These are phyloP conservation scores for Schizochytrium sp. DNA, from an alignment of 108 stramenopile genomes.

Conservation along the genomic window DNA sequence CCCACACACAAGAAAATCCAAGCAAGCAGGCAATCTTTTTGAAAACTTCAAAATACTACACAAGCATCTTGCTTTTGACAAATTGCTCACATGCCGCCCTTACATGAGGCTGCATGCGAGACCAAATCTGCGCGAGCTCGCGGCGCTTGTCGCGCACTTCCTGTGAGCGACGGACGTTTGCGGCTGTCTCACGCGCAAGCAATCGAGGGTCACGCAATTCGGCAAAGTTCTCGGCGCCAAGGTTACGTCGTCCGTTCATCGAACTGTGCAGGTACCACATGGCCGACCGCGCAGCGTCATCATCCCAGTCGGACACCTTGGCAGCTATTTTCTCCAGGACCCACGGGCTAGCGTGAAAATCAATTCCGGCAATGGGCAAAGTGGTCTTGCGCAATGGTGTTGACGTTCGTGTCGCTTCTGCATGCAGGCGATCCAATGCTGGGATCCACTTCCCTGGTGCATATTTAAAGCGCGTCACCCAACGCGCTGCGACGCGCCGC, in stretches of 20 bases:
- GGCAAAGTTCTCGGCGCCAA: neutral
- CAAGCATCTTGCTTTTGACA: neutral
- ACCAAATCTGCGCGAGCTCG: neutral
- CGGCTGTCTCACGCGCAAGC: neutral
- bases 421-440: neutral
- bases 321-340: neutral
- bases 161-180: neutral
- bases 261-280: conserved; percentile 16
- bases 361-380: neutral
- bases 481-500: neutral
- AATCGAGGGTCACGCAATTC: neutral
- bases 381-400: neutral
- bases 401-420: neutral
- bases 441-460: neutral
- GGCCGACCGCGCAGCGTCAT: neutral
- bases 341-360: conserved; percentile 7
- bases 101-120: neutral
- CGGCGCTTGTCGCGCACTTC: neutral
- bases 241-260: neutral
- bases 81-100: neutral
- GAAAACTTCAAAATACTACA: neutral
- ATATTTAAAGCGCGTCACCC: neutral
- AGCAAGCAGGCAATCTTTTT: no score
- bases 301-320: neutral
- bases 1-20: no score